Conservation (phyloP, 2,329 filamentous ascomycete genomes). For the Stromatinia cepivora region DNA sequence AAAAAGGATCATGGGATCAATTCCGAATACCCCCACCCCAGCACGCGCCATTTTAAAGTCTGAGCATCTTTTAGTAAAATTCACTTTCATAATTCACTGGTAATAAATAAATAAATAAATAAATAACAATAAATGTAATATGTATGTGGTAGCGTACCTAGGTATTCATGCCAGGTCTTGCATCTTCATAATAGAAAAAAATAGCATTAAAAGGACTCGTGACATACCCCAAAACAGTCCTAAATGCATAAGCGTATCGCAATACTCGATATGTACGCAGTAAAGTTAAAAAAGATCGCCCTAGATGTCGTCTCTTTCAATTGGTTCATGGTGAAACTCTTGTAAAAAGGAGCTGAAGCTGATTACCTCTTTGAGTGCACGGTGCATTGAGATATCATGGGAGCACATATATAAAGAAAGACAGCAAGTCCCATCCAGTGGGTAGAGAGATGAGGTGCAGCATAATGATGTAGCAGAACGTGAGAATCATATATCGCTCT, state of each 20-base stretch:
- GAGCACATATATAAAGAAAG: slow-evolving; percentile 21
- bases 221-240: slow-evolving; percentile 12
- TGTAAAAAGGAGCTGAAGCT: slow-evolving; percentile 15
- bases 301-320: neutral
- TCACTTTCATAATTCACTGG: neutral
- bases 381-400: slow-evolving; percentile 18
- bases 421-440: slow-evolving; percentile 19
- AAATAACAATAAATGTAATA: neutral
- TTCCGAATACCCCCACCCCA: slow-evolving; percentile 14
- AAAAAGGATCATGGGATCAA: slow-evolving; percentile 23
- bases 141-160: neutral
- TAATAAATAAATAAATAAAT: neutral
- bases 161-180: slow-evolving; percentile 11
- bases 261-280: neutral
- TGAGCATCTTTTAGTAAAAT: slow-evolving; percentile 2
- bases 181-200: neutral
- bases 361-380: slow-evolving; percentile 12
- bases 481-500: slow-evolving; percentile 17
- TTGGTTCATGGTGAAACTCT: slow-evolving; percentile 4
- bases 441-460: slow-evolving; percentile 18
- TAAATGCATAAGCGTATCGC: slow-evolving; percentile 19
- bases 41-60: slow-evolving; percentile 17
- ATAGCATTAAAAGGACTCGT: slow-evolving; percentile 8
- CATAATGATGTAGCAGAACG: slow-evolving; percentile 9
- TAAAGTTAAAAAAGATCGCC: neutral